Evolutionary conservation across 768 basidiomycete genomes (phyloP).

Genomic region (Hysterangium stoloniferum): DNA sequence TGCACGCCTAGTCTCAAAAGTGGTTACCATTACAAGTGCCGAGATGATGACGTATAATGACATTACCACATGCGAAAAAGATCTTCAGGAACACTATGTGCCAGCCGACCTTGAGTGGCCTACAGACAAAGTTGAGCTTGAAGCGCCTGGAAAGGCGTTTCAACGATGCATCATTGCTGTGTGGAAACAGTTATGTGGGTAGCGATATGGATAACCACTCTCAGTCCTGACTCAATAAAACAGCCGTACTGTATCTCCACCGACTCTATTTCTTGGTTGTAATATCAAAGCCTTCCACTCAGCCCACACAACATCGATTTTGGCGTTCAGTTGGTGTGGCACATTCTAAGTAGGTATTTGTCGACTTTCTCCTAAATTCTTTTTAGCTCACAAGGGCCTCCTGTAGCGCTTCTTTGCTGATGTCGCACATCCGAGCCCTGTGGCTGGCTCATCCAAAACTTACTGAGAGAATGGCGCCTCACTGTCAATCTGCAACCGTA

Average conservation of each 20-base stretch:
- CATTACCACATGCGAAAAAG: slow-evolving; percentile 1
- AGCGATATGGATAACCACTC: no score
- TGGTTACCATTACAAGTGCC: background rate
- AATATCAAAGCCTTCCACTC: background rate
- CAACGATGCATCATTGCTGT: slow-evolving; percentile 7
- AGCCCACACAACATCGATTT: background rate
- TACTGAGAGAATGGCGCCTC: slow-evolving; percentile 9
- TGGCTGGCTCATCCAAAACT: background rate
- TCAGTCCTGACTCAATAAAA: no score
- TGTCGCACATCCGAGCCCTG: slow-evolving; percentile 3
- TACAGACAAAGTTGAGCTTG: background rate
- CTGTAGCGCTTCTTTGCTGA: background rate
- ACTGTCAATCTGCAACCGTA: slow-evolving; percentile 5
- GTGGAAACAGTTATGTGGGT: slow-evolving; percentile 2
- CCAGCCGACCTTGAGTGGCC: slow-evolving; percentile 5
- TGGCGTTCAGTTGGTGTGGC: slow-evolving; percentile 6
- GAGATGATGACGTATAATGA: slow-evolving; percentile 3
- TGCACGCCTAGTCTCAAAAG: slow-evolving; percentile 1
- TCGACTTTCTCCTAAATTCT: no score
- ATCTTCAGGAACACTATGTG: background rate
- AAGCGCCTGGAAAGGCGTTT: slow-evolving; percentile 1
- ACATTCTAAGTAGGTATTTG: slow-evolving; percentile 3
- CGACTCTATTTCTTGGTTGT: background rate
- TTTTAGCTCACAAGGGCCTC: background rate
- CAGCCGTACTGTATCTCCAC: slow-evolving; percentile 9